Base-by-base conservation (phyloP, 1,139 yeast species). In the Debaryomyces sp. region DNA sequence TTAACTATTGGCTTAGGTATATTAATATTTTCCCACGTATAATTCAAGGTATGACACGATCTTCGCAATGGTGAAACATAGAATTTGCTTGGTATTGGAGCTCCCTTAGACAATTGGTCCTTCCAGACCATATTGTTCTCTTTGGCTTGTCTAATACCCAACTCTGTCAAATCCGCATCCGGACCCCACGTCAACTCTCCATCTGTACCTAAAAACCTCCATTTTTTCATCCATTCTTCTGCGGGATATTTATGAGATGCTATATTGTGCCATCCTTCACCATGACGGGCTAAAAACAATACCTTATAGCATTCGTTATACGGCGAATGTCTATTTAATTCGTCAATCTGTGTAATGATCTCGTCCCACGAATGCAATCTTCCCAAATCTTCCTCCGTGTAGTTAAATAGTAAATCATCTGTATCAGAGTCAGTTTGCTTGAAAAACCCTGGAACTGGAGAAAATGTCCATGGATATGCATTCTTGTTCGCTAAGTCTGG, bases 261-360 rank as follows among this genome's bases (percentile, higher is more conserved):
- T 21, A 77, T 68, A 56, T 88, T 88, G 60, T 87, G 94, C 65
- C 73, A 81, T 0, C 95, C 95, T 64, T 87, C 88, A 6, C 95
- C 95, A 59, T 88, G 95, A 50, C 96, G 73, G 1, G 89, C 91
- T 45, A 85, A 68, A 46, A 83, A 76, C 5, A 87, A 54, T 38
- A 87, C 61, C 61, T 85, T 86, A 62, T 84, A 83, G 21, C 60
- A 60, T 30, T 66, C 76, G 46, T 75, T 68, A 1, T 45, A 54
- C 0, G 59, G 62, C 3, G 74, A 63, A 2, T 54, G 24, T 1
- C 51, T 53, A 53, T 82, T 81, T 51, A 82, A 64, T 7, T 61
- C 50, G 0, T 63, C 51, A 12, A 85, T 50, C 23, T 71, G 64
- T 0, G 46, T 45, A 2, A 68, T 47, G 10, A 81, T 60, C 7